Conservation (phyloP, 164 flowering plant species). For the Piper betle region DNA sequence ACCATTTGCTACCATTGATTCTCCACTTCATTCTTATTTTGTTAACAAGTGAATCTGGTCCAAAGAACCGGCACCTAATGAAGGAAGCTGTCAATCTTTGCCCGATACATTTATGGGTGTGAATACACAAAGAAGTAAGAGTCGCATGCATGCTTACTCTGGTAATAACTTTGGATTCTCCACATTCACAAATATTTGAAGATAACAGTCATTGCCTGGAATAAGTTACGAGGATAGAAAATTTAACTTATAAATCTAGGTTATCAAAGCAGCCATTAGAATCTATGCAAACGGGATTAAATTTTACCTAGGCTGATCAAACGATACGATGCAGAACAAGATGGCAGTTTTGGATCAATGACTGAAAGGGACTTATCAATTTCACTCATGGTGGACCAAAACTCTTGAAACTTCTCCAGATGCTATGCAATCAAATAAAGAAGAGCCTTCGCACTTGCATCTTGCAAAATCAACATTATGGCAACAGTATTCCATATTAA, state of each 20-base stretch:
- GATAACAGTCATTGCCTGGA: conserved; percentile 46
- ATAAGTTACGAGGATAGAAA: not conserved
- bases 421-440: conserved; percentile 26
- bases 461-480: conserved; percentile 2
- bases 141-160: conserved; percentile 37
- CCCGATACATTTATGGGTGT: not conserved
- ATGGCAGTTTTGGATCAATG: conserved; percentile 29
- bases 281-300: not conserved
- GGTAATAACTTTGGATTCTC: conserved; percentile 49
- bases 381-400: conserved; percentile 58
- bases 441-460: not conserved
- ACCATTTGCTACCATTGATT: conserved; percentile 54
- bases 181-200: conserved; percentile 32
- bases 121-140: not conserved
- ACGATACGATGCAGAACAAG: conserved; percentile 41
- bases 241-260: not conserved
- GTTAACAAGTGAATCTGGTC: conserved; percentile 37
- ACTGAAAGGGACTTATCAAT: conserved; percentile 53
- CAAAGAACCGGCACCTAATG: conserved; percentile 63
- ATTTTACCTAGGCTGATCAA: conserved; percentile 41
- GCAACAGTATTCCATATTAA: not conserved
- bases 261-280: not conserved
- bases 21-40: conserved; percentile 37
- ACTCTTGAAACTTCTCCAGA: conserved; percentile 57
- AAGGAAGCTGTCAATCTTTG: conserved; percentile 4